These are phyloP conservation scores for Liquidambar formosana DNA, from an alignment of 164 flowering plant genomes.

Conservation along the genomic window DNA sequence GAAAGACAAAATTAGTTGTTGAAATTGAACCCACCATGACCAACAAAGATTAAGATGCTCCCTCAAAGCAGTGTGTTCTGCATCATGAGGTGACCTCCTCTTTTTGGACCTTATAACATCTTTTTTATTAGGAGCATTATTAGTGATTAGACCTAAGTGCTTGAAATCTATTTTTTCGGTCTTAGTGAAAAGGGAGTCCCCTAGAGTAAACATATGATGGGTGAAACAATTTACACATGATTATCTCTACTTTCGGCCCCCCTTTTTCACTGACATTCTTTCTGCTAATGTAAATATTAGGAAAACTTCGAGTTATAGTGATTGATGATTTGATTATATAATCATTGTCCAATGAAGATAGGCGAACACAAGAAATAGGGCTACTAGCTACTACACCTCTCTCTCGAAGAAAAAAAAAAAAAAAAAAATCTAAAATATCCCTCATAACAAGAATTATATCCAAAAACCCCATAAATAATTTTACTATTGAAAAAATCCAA, in stretches of 20 bases:
- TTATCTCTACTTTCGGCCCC: background rate
- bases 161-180: background rate
- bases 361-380: background rate
- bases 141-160: background rate
- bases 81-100: conserved; percentile 1
- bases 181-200: background rate
- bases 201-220: background rate
- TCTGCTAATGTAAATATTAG: too few species aligned
- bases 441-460: too few species aligned
- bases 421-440: too few species aligned
- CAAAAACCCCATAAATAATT: too few species aligned
- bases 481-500: too few species aligned
- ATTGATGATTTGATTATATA: too few species aligned
- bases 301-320: too few species aligned
- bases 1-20: background rate
- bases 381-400: background rate
- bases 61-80: background rate
- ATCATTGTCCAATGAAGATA: background rate
- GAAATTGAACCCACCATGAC: conserved; percentile 4
- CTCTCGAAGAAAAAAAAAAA: too few species aligned
- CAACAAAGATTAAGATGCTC: background rate
- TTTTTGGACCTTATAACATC: background rate
- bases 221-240: background rate
- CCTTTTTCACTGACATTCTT: background rate
- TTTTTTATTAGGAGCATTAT: background rate